phyloP scores from a whole-genome alignment of 1,284 basidiomycete genomes.

The Cutaneotrichosporon sp. region DNA sequence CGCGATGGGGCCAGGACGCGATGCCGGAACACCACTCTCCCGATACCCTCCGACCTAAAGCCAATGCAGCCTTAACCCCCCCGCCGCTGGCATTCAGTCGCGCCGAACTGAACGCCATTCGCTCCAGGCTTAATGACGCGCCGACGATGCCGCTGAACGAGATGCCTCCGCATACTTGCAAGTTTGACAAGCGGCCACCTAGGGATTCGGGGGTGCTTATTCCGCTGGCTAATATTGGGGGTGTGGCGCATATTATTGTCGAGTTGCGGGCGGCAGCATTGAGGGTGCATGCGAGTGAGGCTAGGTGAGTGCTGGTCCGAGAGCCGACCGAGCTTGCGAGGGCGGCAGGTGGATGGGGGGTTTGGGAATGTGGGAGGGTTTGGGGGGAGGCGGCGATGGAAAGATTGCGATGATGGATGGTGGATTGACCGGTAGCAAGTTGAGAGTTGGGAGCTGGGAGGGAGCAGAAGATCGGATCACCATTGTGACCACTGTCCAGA shows the following conservation, averaged over 20 bases:
- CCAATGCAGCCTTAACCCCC: not conserved
- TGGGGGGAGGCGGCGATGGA: not conserved
- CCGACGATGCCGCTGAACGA: conserved; percentile 13
- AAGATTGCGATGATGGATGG: too few relatives aligned
- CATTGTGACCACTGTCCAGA: too few relatives aligned
- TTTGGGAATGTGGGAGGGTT: not conserved
- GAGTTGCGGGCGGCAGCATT: conserved; percentile 37
- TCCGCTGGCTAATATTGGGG: conserved; percentile 43
- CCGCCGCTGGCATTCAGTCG: conserved; percentile 34
- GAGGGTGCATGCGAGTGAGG: conserved; percentile 46
- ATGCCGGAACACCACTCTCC: not conserved
- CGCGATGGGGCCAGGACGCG: not conserved
- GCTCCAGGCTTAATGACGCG: conserved; percentile 25
- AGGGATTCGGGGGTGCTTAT: conserved; percentile 45
- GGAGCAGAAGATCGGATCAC: too few relatives aligned
- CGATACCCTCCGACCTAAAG: not conserved
- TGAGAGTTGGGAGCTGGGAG: too few relatives aligned
- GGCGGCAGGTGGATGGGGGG: not conserved
- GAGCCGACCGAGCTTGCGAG: not conserved
- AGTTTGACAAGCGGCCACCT: conserved; percentile 5
- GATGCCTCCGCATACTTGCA: conserved; percentile 36
- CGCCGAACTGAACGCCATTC: conserved; percentile 25
- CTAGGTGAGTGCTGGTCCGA: conserved; percentile 33
- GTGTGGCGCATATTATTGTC: conserved; percentile 38
- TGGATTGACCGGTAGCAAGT: too few relatives aligned